Base-by-base conservation (phyloP, 495 filamentous ascomycete species). In the Darksidea phi region DNA sequence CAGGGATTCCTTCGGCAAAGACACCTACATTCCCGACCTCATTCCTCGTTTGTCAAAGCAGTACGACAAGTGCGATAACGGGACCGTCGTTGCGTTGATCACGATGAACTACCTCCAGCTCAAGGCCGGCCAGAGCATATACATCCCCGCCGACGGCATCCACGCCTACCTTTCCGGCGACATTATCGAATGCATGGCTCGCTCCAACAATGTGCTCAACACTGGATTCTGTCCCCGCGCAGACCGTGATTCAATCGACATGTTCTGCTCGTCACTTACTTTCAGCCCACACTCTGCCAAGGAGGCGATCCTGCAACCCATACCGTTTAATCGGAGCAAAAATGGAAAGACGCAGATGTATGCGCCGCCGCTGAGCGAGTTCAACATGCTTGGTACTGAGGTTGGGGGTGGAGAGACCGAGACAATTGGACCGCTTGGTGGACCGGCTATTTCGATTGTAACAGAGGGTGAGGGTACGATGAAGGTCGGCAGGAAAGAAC, bases 181-280 rank as follows among this genome's bases (percentile, higher is more conserved):
- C 71, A 89, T 92, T 48, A 83, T 94, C 56, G 88, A 92, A 70
- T 91, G 89, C 75, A 92, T 94, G 88, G 88, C 88, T 1, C 83
- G 89, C 20, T 86, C 81, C 32, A 86, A 92, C 73, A 90, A 92
- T 54, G 88, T 93, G 23, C 77, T 91, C 12, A 88, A 88, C 61
- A 81, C 80, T 2, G 88, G 88, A 0, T 89, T 91, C 77, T 90
- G 87, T 66, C 87, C 87, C 0, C 76, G 76, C 0, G 76, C 82
- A 0, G 80, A 87, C 23, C 77, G 86, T 26, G 80, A 89, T 59
- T 82, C 74, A 54, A 77, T 84, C 42, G 83, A 88, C 25, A 58
- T 84, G 10, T 91, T 91, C 71, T 75, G 75, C 32, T 71, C 78
- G 28, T 79, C 81, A 1, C 65, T 91, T 3, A 86, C 79, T 0